Conservation (phyloP, 805 yeast genomes). For the Metschnikowia arizonensis region DNA sequence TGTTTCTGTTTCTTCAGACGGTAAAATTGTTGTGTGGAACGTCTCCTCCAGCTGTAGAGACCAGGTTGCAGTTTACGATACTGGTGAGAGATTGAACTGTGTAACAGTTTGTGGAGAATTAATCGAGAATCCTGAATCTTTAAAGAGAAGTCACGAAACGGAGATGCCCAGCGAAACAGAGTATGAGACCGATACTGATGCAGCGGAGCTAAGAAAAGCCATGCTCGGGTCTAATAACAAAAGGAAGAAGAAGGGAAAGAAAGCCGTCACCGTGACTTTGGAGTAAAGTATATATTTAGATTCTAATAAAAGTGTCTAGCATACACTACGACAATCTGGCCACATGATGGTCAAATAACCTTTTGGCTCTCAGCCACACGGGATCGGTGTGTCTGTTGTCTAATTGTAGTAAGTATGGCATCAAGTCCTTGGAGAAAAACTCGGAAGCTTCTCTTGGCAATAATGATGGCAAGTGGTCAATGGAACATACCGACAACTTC, state of each 20-base stretch:
- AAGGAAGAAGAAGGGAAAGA: conserved; percentile 27
- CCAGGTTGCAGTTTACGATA: conserved; percentile 84
- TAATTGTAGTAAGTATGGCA: conserved; percentile 84
- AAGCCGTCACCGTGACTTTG: conserved; percentile 48
- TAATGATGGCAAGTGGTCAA: conserved; percentile 93
- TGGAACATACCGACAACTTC: conserved; percentile 84
- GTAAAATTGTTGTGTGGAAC: conserved; percentile 90
- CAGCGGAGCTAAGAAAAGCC: conserved; percentile 57
- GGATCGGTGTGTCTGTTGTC: conserved; percentile 79
- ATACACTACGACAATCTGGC: conserved; percentile 48
- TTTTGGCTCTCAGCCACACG: conserved; percentile 89
- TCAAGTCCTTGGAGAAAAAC: conserved; percentile 76
- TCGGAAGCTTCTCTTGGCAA: conserved; percentile 98
- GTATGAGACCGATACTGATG: conserved; percentile 58
- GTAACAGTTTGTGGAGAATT: conserved; percentile 70
- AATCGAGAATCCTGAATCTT: conserved; percentile 67
- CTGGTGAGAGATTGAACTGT: conserved; percentile 90
- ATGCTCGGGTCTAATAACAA: conserved; percentile 49
- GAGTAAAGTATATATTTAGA: conserved; percentile 37
- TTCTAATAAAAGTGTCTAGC: neutral
- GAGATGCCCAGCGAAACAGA: conserved; percentile 56
- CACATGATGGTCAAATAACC: conserved; percentile 79
- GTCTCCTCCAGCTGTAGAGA: conserved; percentile 48
- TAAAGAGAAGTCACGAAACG: conserved; percentile 51
- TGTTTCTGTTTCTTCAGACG: conserved; percentile 87